These are phyloP conservation scores for Coniochaeta pulveracea DNA, from an alignment of 2,329 filamentous ascomycete genomes.

Conservation along the genomic window DNA sequence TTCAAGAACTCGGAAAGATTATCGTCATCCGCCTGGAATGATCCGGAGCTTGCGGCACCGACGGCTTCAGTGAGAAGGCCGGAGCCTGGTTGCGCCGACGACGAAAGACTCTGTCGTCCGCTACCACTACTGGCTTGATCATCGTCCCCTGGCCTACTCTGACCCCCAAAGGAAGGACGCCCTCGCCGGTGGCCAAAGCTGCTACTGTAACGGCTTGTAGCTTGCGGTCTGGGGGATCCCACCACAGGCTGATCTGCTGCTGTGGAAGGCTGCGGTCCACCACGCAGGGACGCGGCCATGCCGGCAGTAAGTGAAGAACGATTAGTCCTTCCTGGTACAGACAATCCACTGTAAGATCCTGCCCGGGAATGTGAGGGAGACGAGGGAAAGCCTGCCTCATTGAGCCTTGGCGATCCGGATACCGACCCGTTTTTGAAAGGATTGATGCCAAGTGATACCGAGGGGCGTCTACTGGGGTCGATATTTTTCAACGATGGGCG, in stretches of 20 bases:
- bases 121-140: constrained; percentile 73
- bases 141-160: constrained; percentile 55
- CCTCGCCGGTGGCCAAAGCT: constrained; percentile 82
- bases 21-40: constrained; percentile 68
- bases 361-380: constrained; percentile 38
- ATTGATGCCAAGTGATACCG: constrained; percentile 64
- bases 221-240: constrained; percentile 63
- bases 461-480: constrained; percentile 59
- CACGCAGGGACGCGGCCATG: constrained; percentile 62
- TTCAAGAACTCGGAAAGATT: constrained; percentile 92
- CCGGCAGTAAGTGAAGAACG: constrained; percentile 64
- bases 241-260: constrained; percentile 55
- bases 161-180: constrained; percentile 64
- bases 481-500: constrained; percentile 26
- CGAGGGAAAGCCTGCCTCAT: constrained; percentile 38
- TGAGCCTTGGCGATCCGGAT: constrained; percentile 65
- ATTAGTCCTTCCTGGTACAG: constrained; percentile 49
- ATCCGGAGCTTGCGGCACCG: constrained; percentile 54
- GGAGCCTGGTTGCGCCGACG: constrained; percentile 65
- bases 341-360: constrained; percentile 33
- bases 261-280: constrained; percentile 49
- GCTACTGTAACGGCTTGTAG: constrained; percentile 80
- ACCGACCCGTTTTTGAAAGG: constrained; percentile 94
- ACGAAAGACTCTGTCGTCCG: constrained; percentile 64
- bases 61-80: constrained; percentile 64